Conservation (phyloP, 345 rosid genomes). For the Bretschneidera sinensis region DNA sequence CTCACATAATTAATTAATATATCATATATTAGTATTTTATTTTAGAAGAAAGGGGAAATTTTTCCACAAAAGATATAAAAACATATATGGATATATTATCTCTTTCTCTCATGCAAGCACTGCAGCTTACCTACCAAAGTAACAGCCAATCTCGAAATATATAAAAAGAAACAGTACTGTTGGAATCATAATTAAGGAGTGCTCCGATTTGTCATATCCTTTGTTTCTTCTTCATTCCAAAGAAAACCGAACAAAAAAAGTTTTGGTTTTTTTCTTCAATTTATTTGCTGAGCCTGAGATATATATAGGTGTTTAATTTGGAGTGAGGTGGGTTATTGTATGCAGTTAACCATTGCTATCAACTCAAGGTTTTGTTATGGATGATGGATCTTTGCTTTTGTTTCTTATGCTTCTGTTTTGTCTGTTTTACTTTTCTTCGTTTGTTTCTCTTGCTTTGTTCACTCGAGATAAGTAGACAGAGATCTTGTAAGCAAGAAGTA, state of each 20-base stretch:
- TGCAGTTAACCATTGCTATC: conserved; percentile 27
- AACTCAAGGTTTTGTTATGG: too few species aligned
- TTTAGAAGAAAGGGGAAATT: too few species aligned
- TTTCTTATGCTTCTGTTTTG: conserved; percentile 13
- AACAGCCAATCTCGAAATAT: conserved; percentile 13
- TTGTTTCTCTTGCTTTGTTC: conserved; percentile 22
- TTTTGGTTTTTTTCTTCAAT: conserved; percentile 2
- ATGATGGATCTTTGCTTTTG: conserved; percentile 8
- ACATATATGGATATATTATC: too few species aligned
- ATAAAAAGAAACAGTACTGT: too few species aligned
- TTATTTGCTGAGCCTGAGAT: conserved; percentile 2
- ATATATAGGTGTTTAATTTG: background rate
- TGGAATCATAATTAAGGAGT: too few species aligned
- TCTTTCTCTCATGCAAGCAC: conserved; percentile 50
- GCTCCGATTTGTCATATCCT: too few species aligned
- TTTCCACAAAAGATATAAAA: too few species aligned
- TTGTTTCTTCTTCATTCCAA: conserved; percentile 2
- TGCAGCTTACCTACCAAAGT: conserved; percentile 65
- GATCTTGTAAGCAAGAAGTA: conserved; percentile 20
- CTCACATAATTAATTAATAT: background rate
- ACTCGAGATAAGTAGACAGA: conserved; percentile 19
- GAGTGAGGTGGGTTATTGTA: conserved; percentile 6
- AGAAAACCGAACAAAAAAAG: too few species aligned
- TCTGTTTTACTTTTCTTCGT: conserved; percentile 13
- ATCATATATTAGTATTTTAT: background rate